Percentiles rank a stretch among this genome's conserved stretches.
These are phyloP conservation scores for Euphorbia schlechtendalii DNA, from an alignment of 441 rosid species.

Conservation along the genomic window DNA sequence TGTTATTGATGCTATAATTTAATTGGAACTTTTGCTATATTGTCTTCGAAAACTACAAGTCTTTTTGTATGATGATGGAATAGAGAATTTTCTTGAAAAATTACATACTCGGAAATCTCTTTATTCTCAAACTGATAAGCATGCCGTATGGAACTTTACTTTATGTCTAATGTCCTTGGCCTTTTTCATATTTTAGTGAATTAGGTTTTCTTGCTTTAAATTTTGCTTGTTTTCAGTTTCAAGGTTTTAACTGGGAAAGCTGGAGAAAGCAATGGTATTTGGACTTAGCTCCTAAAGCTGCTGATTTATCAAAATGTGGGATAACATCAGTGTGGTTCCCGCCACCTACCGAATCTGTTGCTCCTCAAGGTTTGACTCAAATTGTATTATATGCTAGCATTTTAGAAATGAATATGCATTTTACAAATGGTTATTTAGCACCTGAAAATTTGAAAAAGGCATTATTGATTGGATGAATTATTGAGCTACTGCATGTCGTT, in stretches of 20 bases:
- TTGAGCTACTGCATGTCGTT: not conserved
- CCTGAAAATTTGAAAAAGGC: too few relatives aligned
- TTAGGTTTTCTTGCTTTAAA: not conserved
- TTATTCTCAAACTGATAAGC: not conserved
- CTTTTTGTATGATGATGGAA: not conserved
- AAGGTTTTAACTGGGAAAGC: conserved; percentile 60
- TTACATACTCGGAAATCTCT: not conserved
- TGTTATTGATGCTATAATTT: not conserved
- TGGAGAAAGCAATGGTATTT: conserved; percentile 50
- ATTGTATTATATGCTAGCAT: not conserved
- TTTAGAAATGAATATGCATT: not conserved
- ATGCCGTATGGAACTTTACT: too few relatives aligned
- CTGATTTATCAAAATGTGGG: conserved; percentile 41
- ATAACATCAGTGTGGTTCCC: conserved; percentile 50
- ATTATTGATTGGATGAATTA: not conserved
- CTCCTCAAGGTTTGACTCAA: conserved; percentile 38
- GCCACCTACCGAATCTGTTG: conserved; percentile 51
- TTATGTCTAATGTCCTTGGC: too few relatives aligned
- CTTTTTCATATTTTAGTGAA: not conserved
- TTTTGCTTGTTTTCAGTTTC: conserved; percentile 19
- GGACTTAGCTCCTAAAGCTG: conserved; percentile 45
- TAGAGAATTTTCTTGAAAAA: too few relatives aligned
- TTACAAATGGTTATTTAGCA: too few relatives aligned
- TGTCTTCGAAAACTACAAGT: not conserved
- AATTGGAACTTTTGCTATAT: not conserved